Evolutionary conservation across 495 filamentous ascomycete genomes (phyloP), one percentile per base, ranked within the genome.

Genomic region (Xylaria grammica): DNA sequence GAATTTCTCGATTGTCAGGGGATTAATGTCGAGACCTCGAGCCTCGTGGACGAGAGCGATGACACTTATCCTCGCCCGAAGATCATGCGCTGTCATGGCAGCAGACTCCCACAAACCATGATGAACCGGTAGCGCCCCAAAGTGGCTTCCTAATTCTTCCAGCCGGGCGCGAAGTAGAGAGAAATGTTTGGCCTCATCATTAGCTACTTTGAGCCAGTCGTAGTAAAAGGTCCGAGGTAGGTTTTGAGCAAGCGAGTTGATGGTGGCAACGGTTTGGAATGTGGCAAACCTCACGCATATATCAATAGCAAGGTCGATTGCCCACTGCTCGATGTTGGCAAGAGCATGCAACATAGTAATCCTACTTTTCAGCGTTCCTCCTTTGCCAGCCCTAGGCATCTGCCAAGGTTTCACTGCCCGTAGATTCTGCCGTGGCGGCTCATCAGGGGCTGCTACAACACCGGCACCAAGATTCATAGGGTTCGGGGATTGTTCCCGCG

Each of bases 141-240:
- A 85, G 38, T 75, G 67, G 19, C 80, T 80, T 1, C 81, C 82
- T 65, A 85, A 48, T 58, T 85, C 81, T 59, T 85, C 82, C 17
- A 85, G 67, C 24, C 82, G 71, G 0, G 81, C 72, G 11, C 82
- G 81, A 0, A 85, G 77, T 1, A 85, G 67, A 1, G 82, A 84
- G 49, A 85, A 85, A 56, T 85, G 82, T 40, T 85, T 85, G 5
- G 82, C 81, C 62, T 85, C 82, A 42, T 85, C 82, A 34, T 74
- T 82, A 4, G 82, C 82, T 1, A 85, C 82, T 62, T 85, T 85
- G 22, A 85, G 65, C 82, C 82, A 85, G 63, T 85, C 82, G 54
- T 83, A 79, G 66, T 81, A 85, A 63, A 81, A 85, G 5, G 82
- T 76, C 1, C 82, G 78, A 0, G 82, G 82, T 30, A 85, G 59